Evolutionary conservation across 768 basidiomycete genomes (phyloP), one percentile per base, ranked within the genome.

Genomic region (Trametes maxima): DNA sequence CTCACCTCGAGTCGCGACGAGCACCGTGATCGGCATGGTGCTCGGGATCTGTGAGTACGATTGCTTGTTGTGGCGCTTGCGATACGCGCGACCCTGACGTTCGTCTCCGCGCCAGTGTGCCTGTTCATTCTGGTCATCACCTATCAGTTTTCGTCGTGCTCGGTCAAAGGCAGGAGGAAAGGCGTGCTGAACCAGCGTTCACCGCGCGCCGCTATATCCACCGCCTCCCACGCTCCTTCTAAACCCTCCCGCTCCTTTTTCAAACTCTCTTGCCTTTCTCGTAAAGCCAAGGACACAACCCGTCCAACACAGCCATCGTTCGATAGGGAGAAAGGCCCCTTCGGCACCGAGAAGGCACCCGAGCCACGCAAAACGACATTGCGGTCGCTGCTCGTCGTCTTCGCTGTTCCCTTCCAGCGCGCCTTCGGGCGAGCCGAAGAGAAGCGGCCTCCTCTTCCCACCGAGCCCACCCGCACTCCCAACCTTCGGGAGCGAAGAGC

Each of bases 21-120:
- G 51, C 22, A 67, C 66, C 8, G 63, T 65, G 14, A 47, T 64
- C 16, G 66, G 66, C 4, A 57, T 67, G 57, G 60, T 67, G n/a
- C 49, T 67, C 22, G 66, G 66, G 7, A 51, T 63, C 16, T 24
- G 66, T 67, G 61, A 65, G 66, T 57, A 19, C 8, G 13, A 33
- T 16, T 16, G 17, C 14, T 40, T 40, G 21, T 46, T 1, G 4
- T 14, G 8, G 12, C 42, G n/a, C 19, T 11, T 24, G 14, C 14
- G 35, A 7, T 12, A 10, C 7, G 4, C 35, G 28, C 39, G 16
- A 24, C 17, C 37, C n/a, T 45, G 43, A 33, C 22, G 7, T 19
- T 24, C 17, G 28, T n/a, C 14, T 7, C 14, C 25, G 37, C 25
- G 17, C 12, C 46, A 67, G 63, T 67, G 42, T 64, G 66, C 24